Evolutionary conservation across 257 asterid genomes (phyloP), one percentile per base, ranked within the genome.

Genomic region (Ligustrum vulgare): DNA sequence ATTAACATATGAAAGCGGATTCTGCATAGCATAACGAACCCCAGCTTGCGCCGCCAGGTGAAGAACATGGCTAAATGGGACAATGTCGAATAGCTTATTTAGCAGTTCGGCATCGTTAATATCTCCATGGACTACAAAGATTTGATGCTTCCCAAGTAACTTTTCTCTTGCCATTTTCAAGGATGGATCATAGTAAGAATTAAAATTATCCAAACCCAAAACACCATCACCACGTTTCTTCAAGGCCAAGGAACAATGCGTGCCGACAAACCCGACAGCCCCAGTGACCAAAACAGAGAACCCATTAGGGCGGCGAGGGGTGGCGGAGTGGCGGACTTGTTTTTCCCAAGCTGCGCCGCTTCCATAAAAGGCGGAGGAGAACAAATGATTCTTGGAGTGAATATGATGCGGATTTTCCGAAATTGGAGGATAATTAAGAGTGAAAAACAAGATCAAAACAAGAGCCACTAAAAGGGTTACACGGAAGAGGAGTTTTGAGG

Each of bases 41-140:
- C 98, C 98, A 41, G 98, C 98, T 20, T 94, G 98, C 0, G 98
- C 98, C 8, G 98, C 98, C 15, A 94, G 63, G 81, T 94, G 98
- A 2, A 94, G 91, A n/a, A 94, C n/a, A 68, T 94, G 97, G 0
- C 87, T 75, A 54, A 94, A 92, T 0, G 97, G 97, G 0, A 90
- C 98, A 43, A 94, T 85, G 77, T 94, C 97, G 80, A 91, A 94
- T 0, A 94, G 74, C 23, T 94, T 94, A 20, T 18, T 45, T 3
- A 94, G 87, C 37, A 94, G 65, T 11, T 78, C 87, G 0, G 75
- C 74, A 67, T 94, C 97, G 78, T 94, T 94, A 1, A 94, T 35
- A 31, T 94, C 98, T 0, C 93, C 97, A 0, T 94, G 92, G 0
- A 92, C 97, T 1, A 89, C 41, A 74, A 86, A 90, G 72, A 94